A percentile compares a stretch with the other conserved stretches of the same genome.
Conservation (phyloP, 306 rosid genomes). For the Albizia julibrissin region DNA sequence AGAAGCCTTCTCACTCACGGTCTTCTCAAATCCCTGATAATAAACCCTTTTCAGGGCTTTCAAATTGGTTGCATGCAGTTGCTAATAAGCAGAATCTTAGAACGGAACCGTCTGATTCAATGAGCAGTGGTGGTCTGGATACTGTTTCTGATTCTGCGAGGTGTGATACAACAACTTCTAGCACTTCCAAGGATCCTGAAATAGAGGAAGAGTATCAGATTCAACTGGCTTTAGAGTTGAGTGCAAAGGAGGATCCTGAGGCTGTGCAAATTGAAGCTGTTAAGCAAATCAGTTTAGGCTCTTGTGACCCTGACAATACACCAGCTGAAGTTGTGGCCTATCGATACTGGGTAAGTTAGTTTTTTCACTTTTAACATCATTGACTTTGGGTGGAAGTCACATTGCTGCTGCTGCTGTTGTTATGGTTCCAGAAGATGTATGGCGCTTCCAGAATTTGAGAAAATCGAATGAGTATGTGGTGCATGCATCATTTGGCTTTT, state of each 20-base stretch:
- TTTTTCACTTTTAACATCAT: conserved; percentile 36
- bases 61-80: conserved; percentile 78
- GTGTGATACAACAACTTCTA: conserved; percentile 66
- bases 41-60: conserved; percentile 68
- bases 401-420: conserved; percentile 28
- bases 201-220: conserved; percentile 93
- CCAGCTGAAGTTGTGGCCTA: conserved; percentile 93
- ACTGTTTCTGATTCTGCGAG: conserved; percentile 54
- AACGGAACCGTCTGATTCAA: conserved; percentile 60
- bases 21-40: conserved; percentile 58
- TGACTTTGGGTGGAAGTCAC: conserved; percentile 36
- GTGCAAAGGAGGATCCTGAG: conserved; percentile 99
- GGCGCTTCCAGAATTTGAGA: conserved; percentile 27
- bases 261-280: conserved; percentile 98
- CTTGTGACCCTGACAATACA: conserved; percentile 78
- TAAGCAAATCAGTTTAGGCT: conserved; percentile 95
- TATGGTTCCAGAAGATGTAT: conserved; percentile 25
- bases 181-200: conserved; percentile 79
- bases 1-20: conserved; percentile 46
- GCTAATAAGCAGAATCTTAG: conserved; percentile 57
- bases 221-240: conserved; percentile 82
- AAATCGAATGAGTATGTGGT: conserved; percentile 27
- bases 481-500: conserved; percentile 6
- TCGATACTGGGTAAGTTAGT: conserved; percentile 85
- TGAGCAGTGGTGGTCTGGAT: conserved; percentile 56